Percentiles rank a stretch among this genome's conserved stretches.
phyloP scores from a whole-genome alignment of 1,139 yeast species.

The Wickerhamomyces sp. region DNA sequence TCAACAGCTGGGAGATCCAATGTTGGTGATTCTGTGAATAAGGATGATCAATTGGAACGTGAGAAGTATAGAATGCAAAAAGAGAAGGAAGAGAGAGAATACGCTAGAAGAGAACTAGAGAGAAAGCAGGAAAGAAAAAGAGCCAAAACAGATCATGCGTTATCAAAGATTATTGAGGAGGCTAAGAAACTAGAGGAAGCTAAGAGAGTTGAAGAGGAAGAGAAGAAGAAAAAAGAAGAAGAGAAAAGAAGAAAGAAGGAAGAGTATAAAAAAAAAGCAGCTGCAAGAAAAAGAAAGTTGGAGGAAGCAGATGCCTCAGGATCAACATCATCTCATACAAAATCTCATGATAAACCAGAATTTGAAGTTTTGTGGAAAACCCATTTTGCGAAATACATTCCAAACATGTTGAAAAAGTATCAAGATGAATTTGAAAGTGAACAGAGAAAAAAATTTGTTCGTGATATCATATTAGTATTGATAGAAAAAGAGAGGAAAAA shows the following conservation, averaged over 20 bases:
- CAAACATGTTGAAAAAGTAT: constrained; percentile 69
- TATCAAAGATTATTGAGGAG: constrained; percentile 15
- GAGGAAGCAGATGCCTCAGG: constrained; percentile 10
- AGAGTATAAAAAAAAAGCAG: constrained; percentile 24
- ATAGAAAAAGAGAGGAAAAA: constrained; percentile 58
- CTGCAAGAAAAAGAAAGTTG: constrained; percentile 15
- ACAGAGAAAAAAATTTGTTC: constrained; percentile 69
- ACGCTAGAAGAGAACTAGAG: constrained; percentile 4
- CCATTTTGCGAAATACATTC: constrained; percentile 70
- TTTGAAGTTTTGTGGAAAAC: constrained; percentile 50
- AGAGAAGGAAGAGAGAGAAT: constrained; percentile 12
- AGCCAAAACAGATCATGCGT: constrained; percentile 4
- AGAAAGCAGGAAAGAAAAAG: constrained; percentile 5
- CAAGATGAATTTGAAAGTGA: constrained; percentile 63
- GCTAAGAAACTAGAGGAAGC: constrained; percentile 16
- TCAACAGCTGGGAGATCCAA: too few relatives aligned
- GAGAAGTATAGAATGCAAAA: constrained; percentile 5
- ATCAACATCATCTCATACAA: neutral
- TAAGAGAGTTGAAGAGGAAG: constrained; percentile 17
- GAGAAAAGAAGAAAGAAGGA: constrained; percentile 24
- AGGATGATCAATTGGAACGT: constrained; percentile 24
- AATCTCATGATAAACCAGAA: constrained; percentile 6
- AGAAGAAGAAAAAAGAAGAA: constrained; percentile 21
- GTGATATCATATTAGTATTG: constrained; percentile 63
- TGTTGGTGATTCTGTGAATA: neutral